These are phyloP conservation scores for Dianthus caryophyllus DNA, from an alignment of 148 eudicot genomes.

Conservation along the genomic window DNA sequence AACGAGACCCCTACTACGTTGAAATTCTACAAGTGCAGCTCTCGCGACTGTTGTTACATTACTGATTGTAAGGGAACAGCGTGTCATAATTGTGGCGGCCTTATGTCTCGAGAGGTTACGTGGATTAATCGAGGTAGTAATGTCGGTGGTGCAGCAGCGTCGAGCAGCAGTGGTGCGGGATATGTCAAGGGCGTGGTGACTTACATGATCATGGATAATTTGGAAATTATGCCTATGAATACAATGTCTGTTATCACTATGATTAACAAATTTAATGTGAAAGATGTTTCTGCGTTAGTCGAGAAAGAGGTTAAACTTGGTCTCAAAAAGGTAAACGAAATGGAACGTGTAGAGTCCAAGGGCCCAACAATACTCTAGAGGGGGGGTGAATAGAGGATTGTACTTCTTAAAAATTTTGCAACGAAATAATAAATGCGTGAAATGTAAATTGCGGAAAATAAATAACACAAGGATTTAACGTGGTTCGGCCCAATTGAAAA, in stretches of 20 bases:
- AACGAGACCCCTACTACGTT: neutral
- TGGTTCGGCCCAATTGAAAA: too few species aligned
- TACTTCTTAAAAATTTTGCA: too few species aligned
- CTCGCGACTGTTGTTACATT: neutral
- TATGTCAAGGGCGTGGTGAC: constrained; percentile 16
- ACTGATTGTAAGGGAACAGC: neutral
- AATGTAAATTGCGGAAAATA: too few species aligned
- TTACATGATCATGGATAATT: constrained; percentile 19
- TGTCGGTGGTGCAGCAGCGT: neutral
- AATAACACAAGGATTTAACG: too few species aligned
- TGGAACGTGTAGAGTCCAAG: too few species aligned
- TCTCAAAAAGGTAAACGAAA: constrained; percentile 12
- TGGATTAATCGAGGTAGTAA: neutral
- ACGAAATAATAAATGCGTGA: too few species aligned
- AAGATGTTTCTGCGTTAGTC: constrained; percentile 5
- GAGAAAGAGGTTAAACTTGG: constrained; percentile 23
- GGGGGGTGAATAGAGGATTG: too few species aligned
- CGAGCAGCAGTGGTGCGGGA: neutral
- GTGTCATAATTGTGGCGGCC: neutral
- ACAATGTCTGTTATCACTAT: constrained; percentile 11
- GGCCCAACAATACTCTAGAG: too few species aligned
- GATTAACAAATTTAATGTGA: constrained; percentile 4
- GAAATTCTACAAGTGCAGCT: neutral
- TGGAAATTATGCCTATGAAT: constrained; percentile 22
- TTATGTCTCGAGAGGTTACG: neutral